phyloP scores from a whole-genome alignment of 2,329 filamentous ascomycete species.

The Fusarium pseudocircinatum region DNA sequence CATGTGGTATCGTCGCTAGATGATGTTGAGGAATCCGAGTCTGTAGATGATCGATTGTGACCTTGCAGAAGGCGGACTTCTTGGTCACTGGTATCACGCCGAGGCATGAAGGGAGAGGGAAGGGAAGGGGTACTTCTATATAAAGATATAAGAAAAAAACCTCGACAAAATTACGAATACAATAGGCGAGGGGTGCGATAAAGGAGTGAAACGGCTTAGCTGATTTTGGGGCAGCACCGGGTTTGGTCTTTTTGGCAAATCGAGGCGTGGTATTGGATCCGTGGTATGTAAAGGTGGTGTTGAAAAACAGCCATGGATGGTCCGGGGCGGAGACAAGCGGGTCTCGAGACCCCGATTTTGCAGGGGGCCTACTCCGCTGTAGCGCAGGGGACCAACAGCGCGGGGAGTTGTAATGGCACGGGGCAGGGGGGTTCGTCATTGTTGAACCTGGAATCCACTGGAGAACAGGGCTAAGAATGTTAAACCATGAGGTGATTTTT shows the following conservation, averaged over 20 bases:
- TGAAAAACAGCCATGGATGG: constrained; percentile 35
- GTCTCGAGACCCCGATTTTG: constrained; percentile 34
- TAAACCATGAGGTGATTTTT: not conserved
- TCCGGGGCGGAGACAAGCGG: constrained; percentile 30
- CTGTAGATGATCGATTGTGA: constrained; percentile 25
- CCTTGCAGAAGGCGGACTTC: constrained; percentile 35
- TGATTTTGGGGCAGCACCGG: constrained; percentile 27
- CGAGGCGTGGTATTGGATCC: constrained; percentile 32
- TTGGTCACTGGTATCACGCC: constrained; percentile 32
- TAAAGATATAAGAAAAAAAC: constrained; percentile 1
- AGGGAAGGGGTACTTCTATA: not conserved
- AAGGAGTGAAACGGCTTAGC: constrained; percentile 25
- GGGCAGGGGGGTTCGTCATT: constrained; percentile 27
- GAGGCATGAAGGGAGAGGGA: constrained; percentile 34
- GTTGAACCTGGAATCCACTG: constrained; percentile 10
- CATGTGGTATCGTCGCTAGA: constrained; percentile 44
- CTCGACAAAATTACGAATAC: constrained; percentile 12
- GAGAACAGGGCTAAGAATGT: not conserved
- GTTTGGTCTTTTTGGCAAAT: constrained; percentile 28
- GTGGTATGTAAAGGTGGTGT: constrained; percentile 37
- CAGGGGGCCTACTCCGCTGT: constrained; percentile 30
- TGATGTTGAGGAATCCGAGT: constrained; percentile 26
- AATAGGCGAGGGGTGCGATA: constrained; percentile 13
- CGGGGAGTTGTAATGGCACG: constrained; percentile 24
- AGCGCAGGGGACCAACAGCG: constrained; percentile 33